phyloP scores from a whole-genome alignment of 495 filamentous ascomycete genomes.

The Xylaria bambusicola region DNA sequence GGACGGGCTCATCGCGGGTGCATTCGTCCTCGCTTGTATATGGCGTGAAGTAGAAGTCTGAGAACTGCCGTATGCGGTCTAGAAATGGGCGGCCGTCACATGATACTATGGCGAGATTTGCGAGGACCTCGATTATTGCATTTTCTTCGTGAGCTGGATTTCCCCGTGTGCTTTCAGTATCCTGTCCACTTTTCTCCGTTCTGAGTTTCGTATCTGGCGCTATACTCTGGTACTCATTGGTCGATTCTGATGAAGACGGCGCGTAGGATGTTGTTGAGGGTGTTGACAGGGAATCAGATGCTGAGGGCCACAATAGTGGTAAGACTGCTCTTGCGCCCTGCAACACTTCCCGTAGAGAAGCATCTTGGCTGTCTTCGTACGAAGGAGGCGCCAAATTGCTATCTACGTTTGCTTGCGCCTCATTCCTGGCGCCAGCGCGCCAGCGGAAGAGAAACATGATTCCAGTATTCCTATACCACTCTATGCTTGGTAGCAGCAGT shows the following conservation, averaged over 20 bases:
- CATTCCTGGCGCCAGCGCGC: neutral
- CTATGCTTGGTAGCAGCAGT: too few species aligned
- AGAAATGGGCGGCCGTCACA: slow-evolving; percentile 4
- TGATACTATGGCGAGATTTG: neutral
- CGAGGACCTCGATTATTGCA: neutral
- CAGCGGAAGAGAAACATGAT: slow-evolving; percentile 6
- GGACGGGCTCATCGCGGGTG: neutral
- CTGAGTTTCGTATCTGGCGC: neutral
- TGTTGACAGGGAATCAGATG: neutral
- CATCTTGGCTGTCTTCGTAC: slow-evolving; percentile 9
- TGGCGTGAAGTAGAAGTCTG: slow-evolving; percentile 1
- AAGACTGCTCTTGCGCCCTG: neutral
- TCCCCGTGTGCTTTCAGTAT: neutral
- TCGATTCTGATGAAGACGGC: neutral
- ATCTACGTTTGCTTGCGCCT: neutral
- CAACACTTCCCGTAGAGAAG: neutral
- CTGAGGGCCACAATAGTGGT: slow-evolving; percentile 2
- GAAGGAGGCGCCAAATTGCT: neutral
- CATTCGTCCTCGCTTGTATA: neutral
- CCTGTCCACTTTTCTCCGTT: neutral
- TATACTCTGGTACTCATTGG: neutral
- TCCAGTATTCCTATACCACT: too few species aligned
- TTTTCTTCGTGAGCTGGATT: neutral
- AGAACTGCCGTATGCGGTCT: slow-evolving; percentile 5
- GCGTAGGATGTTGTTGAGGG: neutral